A percentile compares a stretch with the other conserved stretches of the same genome.
These are phyloP conservation scores for Yarrowia osloensis DNA, from an alignment of 805 yeast species.

Conservation along the genomic window DNA sequence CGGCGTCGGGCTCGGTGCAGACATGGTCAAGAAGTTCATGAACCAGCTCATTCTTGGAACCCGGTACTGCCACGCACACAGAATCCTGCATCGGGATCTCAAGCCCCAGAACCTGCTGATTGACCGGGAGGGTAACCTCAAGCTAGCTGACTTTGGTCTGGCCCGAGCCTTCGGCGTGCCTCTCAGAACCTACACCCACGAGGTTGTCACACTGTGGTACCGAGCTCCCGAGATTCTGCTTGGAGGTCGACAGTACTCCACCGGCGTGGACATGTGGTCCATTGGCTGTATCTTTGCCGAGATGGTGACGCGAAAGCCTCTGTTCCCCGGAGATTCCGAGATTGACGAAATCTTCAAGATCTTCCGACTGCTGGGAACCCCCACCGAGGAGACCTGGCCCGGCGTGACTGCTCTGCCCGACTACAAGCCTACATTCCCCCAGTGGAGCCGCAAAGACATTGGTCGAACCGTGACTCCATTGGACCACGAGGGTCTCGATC, in stretches of 20 bases:
- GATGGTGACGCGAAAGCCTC: constrained; percentile 92
- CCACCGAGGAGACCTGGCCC: constrained; percentile 92
- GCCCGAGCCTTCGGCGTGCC: constrained; percentile 99
- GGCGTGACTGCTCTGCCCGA: constrained; percentile 89
- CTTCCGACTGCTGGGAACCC: constrained; percentile 90
- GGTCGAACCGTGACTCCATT: constrained; percentile 71
- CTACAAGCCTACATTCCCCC: constrained; percentile 89
- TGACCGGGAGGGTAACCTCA: constrained; percentile 84
- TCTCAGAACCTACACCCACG: constrained; percentile 94
- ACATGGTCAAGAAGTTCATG: constrained; percentile 86
- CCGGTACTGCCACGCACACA: constrained; percentile 79
- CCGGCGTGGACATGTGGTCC: constrained; percentile 99
- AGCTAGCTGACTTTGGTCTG: constrained; percentile 93
- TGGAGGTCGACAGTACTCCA: constrained; percentile 96
- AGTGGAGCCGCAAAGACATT: constrained; percentile 76
- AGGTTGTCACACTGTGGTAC: constrained; percentile 97
- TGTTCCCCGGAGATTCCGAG: constrained; percentile 97
- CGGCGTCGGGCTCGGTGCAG: constrained; percentile 71
- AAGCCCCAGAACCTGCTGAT: constrained; percentile 95
- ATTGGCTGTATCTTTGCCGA: constrained; percentile 98
- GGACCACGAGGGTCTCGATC: constrained; percentile 80
- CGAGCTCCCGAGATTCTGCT: constrained; percentile 93
- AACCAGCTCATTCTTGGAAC: constrained; percentile 89
- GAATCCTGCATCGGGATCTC: constrained; percentile 79
- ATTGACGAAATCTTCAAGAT: constrained; percentile 95